phyloP scores from a whole-genome alignment of 345 rosid genomes.

The Euphorbia pulcherrima region DNA sequence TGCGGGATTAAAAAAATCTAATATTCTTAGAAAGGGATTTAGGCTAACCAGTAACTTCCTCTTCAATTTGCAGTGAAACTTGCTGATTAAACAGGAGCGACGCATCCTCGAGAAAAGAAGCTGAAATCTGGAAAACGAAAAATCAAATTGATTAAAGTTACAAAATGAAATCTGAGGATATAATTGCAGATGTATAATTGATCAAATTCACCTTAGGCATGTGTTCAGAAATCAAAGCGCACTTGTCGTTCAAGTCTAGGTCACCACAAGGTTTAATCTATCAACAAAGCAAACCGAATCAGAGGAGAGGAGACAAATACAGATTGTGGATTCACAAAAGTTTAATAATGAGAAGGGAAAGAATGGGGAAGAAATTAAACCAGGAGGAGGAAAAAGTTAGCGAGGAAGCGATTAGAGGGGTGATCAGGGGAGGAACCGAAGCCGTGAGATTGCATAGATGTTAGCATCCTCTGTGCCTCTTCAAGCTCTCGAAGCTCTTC shows the following conservation, averaged over 20 bases:
- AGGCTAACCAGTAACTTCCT: constrained; percentile 22
- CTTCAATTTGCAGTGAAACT: constrained; percentile 8
- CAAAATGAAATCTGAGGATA: background rate
- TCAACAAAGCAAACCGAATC: background rate
- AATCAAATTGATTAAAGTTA: background rate
- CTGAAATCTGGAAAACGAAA: constrained; percentile 41
- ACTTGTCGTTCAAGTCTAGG: constrained; percentile 45
- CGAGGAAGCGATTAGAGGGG: constrained; percentile 58
- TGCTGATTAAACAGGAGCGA: constrained; percentile 31
- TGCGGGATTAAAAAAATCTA: background rate
- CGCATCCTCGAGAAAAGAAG: constrained; percentile 45
- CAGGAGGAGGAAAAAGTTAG: constrained; percentile 51
- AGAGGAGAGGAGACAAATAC: background rate
- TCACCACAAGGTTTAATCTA: constrained; percentile 71
- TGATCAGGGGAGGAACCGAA: constrained; percentile 30
- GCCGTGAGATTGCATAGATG: constrained; percentile 39
- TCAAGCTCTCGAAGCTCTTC: constrained; percentile 74
- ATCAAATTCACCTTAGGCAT: constrained; percentile 42
- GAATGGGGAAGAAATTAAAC: constrained; percentile 27
- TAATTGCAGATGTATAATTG: background rate
- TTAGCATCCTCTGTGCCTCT: constrained; percentile 50
- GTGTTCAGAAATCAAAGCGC: constrained; percentile 35
- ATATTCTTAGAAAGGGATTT: background rate
- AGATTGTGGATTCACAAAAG: too few relatives aligned
- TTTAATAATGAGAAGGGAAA: background rate